Base-by-base conservation (phyloP, 2,329 filamentous ascomycete species). In the Aspergillus brunneoviolaceus region DNA sequence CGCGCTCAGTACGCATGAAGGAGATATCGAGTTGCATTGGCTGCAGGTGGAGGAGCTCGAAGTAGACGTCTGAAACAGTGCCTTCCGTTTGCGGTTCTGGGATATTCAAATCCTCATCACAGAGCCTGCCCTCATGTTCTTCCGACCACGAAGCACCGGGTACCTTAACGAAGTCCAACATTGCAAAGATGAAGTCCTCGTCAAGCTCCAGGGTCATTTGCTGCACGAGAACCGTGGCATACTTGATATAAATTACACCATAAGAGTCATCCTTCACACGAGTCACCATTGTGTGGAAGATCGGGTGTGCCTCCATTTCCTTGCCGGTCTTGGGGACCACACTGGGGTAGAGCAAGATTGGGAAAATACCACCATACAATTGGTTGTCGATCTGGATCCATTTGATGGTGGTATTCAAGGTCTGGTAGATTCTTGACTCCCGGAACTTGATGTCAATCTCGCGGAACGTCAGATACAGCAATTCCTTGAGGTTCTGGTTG, bases 311-410 rank as follows among this genome's bases (percentile, higher is more conserved):
- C 65, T 98, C 95, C 73, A 96, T 95, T 76, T 99, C 95, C 71
- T 95, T 93, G 39, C 92, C 92, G 65, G 92, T 95, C 83, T 98
- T 98, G 0, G 95, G 94, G 16, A 99, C 95, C 10, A 99, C 95
- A 77, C 93, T 97, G 5, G 95, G 95, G 74, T 99, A 99, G 59
- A 99, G 82, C 31, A 99, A 87, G 79, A 99, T 96, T 0, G 95
- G 95, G 82, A 99, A 99, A 67, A 99, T 93, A 27, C 96, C 95
- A 29, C 96, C 96, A 70, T 99, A 99, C 14, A 99, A 85, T 76
- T 99, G 95, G 69, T 99, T 99, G 77, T 99, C 95, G 68, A 99
- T 91, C 76, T 99, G 95, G 29, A 99, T 95, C 96, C 96, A 99
- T 76, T 99, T 98, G 73, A 98, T 89, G 0, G 92, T 91, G 54